Evolutionary conservation across 2,329 filamentous ascomycete genomes (phyloP).

Genomic region (Paraphaeosphaeria minitans): DNA sequence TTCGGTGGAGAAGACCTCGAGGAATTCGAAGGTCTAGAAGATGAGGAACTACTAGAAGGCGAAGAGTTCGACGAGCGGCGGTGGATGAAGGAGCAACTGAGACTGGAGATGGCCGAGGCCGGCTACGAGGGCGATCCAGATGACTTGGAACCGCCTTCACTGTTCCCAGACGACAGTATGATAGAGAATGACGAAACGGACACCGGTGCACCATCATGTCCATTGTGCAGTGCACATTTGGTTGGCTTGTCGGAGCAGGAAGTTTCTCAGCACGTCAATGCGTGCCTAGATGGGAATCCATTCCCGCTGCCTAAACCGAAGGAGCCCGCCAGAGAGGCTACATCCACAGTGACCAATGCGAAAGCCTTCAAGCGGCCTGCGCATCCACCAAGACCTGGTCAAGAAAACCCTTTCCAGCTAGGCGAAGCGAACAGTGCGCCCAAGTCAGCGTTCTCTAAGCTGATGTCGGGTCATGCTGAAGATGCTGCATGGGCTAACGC

Average conservation of each 20-base stretch:
- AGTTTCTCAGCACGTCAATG: constrained; percentile 85
- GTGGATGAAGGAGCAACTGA: constrained; percentile 75
- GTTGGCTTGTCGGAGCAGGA: constrained; percentile 63
- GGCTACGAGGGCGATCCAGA: constrained; percentile 50
- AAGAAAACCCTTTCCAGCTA: constrained; percentile 75
- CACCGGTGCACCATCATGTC: constrained; percentile 60
- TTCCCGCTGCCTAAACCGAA: constrained; percentile 57
- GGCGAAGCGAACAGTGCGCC: constrained; percentile 45
- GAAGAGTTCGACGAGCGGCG: constrained; percentile 59
- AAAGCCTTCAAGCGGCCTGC: constrained; percentile 71
- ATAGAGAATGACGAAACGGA: constrained; percentile 19
- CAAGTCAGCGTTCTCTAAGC: constrained; percentile 81
- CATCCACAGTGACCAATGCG: constrained; percentile 24
- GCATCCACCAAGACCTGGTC: constrained; percentile 73
- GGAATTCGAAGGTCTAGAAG: constrained; percentile 63
- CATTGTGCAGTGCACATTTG: constrained; percentile 75
- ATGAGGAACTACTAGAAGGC: constrained; percentile 62
- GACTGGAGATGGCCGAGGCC: constrained; percentile 57
- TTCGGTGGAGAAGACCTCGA: constrained; percentile 55
- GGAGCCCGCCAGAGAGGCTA: constrained; percentile 12
- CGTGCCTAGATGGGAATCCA: constrained; percentile 84
- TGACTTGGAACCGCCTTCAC: constrained; percentile 56
- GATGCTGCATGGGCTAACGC: constrained; percentile 88
- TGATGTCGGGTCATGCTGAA: constrained; percentile 93
- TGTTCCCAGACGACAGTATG: constrained; percentile 35